Base-by-base conservation (phyloP, 805 yeast species). In the Alloascoidea africana region DNA sequence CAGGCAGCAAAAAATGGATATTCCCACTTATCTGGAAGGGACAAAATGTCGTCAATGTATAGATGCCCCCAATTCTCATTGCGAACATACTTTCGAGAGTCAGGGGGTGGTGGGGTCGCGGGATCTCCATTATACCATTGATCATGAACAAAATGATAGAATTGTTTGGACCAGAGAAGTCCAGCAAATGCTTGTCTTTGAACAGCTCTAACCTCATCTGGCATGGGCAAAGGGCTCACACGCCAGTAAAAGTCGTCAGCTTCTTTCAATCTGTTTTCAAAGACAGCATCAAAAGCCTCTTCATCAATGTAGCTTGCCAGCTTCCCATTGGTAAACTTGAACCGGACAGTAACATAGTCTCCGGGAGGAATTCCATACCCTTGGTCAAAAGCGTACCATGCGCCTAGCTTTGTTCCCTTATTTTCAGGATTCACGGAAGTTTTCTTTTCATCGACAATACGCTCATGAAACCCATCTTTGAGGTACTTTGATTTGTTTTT, bases 101-200 rank as follows among this genome's bases (percentile, higher is more conserved):
- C 68, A 2, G 87, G 79, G n/a, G 76, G 73, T 33, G 81, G 70
- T 4, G 74, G 75, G 5, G 79, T 71, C 39, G 62, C 59, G 5
- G 91, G 84, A 54, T 86, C 96, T 42, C 96, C 96, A 43, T 70
- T 65, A 36, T 74, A 71, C 96, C 96, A 86, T 47, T 81, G 80
- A 42, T 73, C 75, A 56, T 80, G 91, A 41, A 86, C 73, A 48
- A 86, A 81, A 52, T 83, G 80, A 53, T 86, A 86, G 55, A 78
- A 86, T 58, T 86, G 96, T 55, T 86, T 86, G 4, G 91, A 76
- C 96, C 96, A 86, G 51, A 87, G 62, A 55, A 87, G 65, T 1
- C 96, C 96, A 6, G 96, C 87, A 59, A 84, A 84, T 1, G 96
- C 94, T 61, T 86, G 96, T 51, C 96, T 70, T 62, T 86, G 95